Evolutionary conservation across 257 asterid genomes (phyloP), one percentile per base, ranked within the genome.

Genomic region (Buddleja alternifolia): DNA sequence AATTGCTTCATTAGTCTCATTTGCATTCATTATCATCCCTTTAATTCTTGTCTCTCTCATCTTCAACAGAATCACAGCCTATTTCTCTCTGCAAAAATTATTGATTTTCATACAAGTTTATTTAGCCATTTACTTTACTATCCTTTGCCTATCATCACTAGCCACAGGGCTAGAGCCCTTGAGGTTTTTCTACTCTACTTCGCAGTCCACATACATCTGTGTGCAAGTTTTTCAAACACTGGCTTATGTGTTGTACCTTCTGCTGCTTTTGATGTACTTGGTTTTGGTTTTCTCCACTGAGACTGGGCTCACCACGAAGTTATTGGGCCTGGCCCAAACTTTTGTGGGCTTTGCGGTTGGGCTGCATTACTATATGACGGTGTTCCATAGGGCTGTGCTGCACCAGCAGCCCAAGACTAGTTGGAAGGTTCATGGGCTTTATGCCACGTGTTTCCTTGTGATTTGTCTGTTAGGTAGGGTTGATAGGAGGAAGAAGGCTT

Each of bases 291-390:
- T 90, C 79, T 90, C 99, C 0, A 88, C 96, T 0, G 90, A 80
- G 47, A 81, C 88, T 61, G 96, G 88, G 71, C 77, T 72, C 40
- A 56, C 59, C 1, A 77, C 90, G 0, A 93, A 85, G 88, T 0
- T 85, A 0, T 56, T 90, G 75, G 91, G 96, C 82, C 80, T 93
- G 79, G 96, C 73, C 73, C 96, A 93, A 69, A 88, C 93, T 0
- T 77, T 93, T 7, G 97, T 90, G 85, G 99, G 99, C 84, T 87
- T 88, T 17, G 78, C 95, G 0, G 88, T 93, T 72, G 99, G 99
- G 69, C 88, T 93, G 10, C 99, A 93, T 82, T 88, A 89, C 63
- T 93, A 90, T 69, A 74, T 88, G 90, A 78, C 81, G 80, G 97
- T 93, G 78, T 93, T 88, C 76, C 97, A 88, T 19, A 78, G 80